phyloP scores from a whole-genome alignment of 345 rosid genomes.

The Citropsis articulata region DNA sequence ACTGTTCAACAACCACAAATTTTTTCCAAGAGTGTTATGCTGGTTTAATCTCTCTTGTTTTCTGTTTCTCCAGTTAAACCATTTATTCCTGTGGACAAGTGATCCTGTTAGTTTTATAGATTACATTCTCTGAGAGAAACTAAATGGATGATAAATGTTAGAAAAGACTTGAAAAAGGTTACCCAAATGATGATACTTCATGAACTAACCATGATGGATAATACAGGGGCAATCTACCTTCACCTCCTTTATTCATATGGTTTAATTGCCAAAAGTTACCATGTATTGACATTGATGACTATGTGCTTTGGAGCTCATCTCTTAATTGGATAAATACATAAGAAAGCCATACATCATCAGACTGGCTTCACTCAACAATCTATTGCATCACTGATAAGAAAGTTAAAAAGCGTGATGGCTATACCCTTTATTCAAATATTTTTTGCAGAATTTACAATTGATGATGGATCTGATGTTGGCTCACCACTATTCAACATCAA shows the following conservation, averaged over 20 bases:
- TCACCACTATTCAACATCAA: neutral
- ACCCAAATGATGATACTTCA: neutral
- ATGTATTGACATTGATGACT: neutral
- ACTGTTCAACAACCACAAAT: neutral
- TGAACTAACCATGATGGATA: neutral
- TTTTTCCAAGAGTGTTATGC: neutral
- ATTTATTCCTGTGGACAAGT: too few relatives aligned
- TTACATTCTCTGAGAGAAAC: neutral
- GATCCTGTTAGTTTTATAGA: too few relatives aligned
- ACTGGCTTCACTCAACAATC: neutral
- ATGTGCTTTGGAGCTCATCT: neutral
- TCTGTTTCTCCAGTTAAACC: neutral
- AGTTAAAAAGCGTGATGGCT: constrained; percentile 3
- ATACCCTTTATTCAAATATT: neutral
- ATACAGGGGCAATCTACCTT: neutral
- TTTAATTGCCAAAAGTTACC: neutral
- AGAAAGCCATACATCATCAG: neutral
- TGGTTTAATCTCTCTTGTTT: neutral
- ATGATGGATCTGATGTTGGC: neutral
- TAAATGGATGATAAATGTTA: neutral
- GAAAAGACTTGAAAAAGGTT: neutral
- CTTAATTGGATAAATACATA: neutral
- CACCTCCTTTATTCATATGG: neutral
- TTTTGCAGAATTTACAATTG: neutral
- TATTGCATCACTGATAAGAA: neutral